phyloP scores from a whole-genome alignment of 176 grass and related monocot species.

The Microstegium vimineum region DNA sequence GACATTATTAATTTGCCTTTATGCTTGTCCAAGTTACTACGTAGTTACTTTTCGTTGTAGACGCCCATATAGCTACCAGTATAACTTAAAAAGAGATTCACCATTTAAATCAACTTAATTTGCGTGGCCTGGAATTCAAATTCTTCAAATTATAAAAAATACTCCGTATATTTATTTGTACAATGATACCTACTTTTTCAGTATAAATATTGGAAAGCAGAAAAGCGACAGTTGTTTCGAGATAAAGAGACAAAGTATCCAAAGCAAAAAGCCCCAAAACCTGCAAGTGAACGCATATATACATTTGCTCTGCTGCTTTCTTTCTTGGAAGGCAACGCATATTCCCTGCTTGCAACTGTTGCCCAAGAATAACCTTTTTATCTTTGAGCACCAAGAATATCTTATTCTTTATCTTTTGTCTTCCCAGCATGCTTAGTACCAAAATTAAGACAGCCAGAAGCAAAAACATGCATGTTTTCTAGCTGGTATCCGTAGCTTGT shows the following conservation, averaged over 20 bases:
- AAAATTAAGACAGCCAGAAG: not conserved
- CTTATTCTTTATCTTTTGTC: not conserved
- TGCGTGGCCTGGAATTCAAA: not conserved
- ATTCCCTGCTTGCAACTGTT: constrained; percentile 13
- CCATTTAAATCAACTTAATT: not conserved
- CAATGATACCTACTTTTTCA: not conserved
- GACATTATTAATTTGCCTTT: too few relatives aligned
- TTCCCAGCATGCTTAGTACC: not conserved
- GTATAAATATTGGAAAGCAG: not conserved
- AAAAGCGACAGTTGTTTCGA: not conserved
- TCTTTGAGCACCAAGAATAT: not conserved
- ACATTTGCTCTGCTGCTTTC: not conserved
- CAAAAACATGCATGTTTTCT: not conserved
- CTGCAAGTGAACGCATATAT: not conserved
- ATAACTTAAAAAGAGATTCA: too few relatives aligned
- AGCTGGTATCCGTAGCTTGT: not conserved
- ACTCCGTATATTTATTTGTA: not conserved
- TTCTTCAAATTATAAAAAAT: not conserved
- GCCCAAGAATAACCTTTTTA: not conserved
- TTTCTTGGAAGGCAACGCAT: constrained; percentile 22
- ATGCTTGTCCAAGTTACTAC: too few relatives aligned
- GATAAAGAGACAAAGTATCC: not conserved
- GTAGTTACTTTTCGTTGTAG: too few relatives aligned
- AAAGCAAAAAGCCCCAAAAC: constrained; percentile 10
- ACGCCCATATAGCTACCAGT: too few relatives aligned